Evolutionary conservation across 2,329 filamentous ascomycete species (phyloP).

Genomic region (Aspergillus chevalieri): DNA sequence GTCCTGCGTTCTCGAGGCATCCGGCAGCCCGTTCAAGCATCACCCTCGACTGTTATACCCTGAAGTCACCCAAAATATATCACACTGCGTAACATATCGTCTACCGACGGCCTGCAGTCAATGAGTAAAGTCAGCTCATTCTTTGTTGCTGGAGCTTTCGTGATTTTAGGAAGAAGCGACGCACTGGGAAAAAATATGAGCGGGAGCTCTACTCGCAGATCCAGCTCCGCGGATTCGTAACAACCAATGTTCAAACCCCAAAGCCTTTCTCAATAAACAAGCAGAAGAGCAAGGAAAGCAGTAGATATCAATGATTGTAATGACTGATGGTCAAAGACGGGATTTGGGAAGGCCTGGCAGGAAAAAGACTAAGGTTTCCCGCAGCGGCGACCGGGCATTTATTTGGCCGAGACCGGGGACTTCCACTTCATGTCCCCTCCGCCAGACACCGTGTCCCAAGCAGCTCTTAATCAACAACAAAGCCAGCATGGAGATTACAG

Average conservation of each 20-base stretch:
- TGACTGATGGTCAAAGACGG: slow-evolving; percentile 3
- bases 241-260: neutral
- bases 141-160: neutral
- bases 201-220: neutral
- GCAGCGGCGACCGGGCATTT: slow-evolving; percentile 22
- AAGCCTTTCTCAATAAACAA: neutral
- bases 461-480: neutral
- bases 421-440: slow-evolving; percentile 12
- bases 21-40: slow-evolving; percentile 49
- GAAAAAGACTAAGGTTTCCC: slow-evolving; percentile 19
- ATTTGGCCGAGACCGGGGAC: slow-evolving; percentile 29
- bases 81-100: slow-evolving; percentile 23
- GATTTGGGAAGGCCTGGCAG: slow-evolving; percentile 15
- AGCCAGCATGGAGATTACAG: slow-evolving; percentile 76
- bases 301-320: neutral
- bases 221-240: neutral
- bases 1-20: slow-evolving; percentile 46
- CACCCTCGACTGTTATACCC: slow-evolving; percentile 30
- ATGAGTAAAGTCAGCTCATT: neutral
- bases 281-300: neutral
- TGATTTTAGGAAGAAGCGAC: slow-evolving; percentile 9
- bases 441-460: slow-evolving; percentile 1
- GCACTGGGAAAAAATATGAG: slow-evolving; percentile 10
- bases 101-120: slow-evolving; percentile 1
- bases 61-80: slow-evolving; percentile 18